Evolutionary conservation across 495 filamentous ascomycete genomes (phyloP), one percentile per base, ranked within the genome.

Genomic region (Podospora australis): DNA sequence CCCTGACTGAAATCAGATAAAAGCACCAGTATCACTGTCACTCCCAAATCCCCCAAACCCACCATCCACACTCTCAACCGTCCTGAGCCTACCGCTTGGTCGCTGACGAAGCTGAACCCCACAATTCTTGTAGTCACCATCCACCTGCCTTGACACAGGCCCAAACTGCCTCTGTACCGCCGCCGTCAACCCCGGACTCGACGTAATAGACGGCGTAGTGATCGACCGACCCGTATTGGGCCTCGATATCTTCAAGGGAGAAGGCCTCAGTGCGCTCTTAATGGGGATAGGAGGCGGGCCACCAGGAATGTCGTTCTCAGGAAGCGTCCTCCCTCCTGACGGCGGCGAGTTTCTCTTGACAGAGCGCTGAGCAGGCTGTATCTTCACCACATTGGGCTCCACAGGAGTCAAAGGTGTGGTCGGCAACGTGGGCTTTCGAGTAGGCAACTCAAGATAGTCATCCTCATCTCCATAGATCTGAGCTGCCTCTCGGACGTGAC

Each of bases 401-500:
- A 62, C 57, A 3, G 26, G 39, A 1, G 50, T 39, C 11, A 62
- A 21, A 4, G 59, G 59, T 3, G 56, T 39, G 16, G 46, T 57
- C 1, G 59, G 56, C 11, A 59, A 50, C 6, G 46, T 49, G 4
- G 47, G 56, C 16, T 41, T 53, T 28, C 49, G 53, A 1, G 53
- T 53, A n/a, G 53, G 46, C 9, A 49, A 46, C 20, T 55, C 49
- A 39, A 40, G 39, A 16, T 42, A 25, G 11, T 48, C 34, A 4
- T 61, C 64, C 9, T 67, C 64, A 9, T 84, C 78, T 23, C 70
- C 73, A 22, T 72, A 58, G 38, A 79, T 80, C 39, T 86, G 80
- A 1, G 82, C 74, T 25, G 66, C 48, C 62, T 87, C 83, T 11
- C 81, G 69, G 42, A 81, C 55, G 59, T 87, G 83, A 0, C 75